These are phyloP conservation scores for Knoxdaviesia capensis DNA, from an alignment of 2,329 filamentous ascomycete genomes.

Conservation along the genomic window DNA sequence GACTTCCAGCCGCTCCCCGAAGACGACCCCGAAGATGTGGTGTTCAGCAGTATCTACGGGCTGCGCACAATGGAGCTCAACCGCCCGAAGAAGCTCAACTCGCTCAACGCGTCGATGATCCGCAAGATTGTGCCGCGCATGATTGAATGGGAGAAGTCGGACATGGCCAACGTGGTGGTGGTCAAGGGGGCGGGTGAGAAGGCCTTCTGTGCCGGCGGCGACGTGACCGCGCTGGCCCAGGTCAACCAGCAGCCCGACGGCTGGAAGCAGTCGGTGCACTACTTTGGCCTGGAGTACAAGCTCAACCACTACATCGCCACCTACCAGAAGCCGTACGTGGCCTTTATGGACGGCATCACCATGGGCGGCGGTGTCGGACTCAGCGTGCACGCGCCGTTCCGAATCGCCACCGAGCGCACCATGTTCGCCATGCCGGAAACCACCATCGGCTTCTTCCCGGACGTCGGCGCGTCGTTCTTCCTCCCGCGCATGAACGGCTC, in stretches of 20 bases:
- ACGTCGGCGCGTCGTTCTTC: conserved; percentile 94
- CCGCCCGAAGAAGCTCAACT: conserved; percentile 77
- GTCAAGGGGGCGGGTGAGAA: conserved; percentile 75
- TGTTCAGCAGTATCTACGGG: conserved; percentile 78
- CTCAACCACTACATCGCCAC: conserved; percentile 91
- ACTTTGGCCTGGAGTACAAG: conserved; percentile 90
- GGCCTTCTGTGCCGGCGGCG: conserved; percentile 85
- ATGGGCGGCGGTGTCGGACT: conserved; percentile 96
- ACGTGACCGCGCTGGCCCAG: conserved; percentile 60
- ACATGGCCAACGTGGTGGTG: conserved; percentile 80
- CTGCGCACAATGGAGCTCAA: conserved; percentile 88
- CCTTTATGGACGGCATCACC: conserved; percentile 93
- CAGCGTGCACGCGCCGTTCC: conserved; percentile 84
- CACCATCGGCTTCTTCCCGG: conserved; percentile 95
- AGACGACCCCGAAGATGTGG: conserved; percentile 75
- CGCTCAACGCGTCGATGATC: conserved; percentile 84
- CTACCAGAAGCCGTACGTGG: conserved; percentile 79
- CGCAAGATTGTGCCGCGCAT: conserved; percentile 81
- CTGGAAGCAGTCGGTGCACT: conserved; percentile 56
- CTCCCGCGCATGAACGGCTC: conserved; percentile 72
- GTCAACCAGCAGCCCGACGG: conserved; percentile 56
- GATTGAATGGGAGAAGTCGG: conserved; percentile 85
- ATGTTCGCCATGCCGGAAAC: conserved; percentile 98
- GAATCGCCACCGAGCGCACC: conserved; percentile 89
- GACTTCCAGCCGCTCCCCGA: conserved; percentile 34